A percentile compares a stretch with the other conserved stretches of the same genome.
phyloP scores from a whole-genome alignment of 164 flowering plant species.

The Macadamia tetraphylla region DNA sequence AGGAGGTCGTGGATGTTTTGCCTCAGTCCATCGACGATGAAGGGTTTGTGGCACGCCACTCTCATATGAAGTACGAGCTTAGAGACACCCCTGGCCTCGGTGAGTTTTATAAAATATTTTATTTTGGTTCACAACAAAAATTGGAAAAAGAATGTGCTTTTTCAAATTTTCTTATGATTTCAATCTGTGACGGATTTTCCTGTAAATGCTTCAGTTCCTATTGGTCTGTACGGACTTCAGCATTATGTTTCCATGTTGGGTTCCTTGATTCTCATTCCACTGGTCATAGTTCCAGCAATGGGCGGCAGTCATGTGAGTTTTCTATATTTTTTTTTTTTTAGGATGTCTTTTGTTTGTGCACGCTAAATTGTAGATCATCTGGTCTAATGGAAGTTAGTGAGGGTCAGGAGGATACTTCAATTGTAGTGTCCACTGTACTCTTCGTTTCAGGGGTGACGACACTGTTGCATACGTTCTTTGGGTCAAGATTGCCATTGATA shows the following conservation, averaged over 20 bases:
- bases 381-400: conserved; percentile 31
- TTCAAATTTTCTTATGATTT: background rate
- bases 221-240: conserved; percentile 87
- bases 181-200: background rate
- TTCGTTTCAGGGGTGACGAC: conserved; percentile 90
- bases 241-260: conserved; percentile 89
- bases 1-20: conserved; percentile 46
- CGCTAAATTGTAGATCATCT: conserved; percentile 8
- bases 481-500: conserved; percentile 88
- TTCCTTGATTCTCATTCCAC: conserved; percentile 85
- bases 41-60: conserved; percentile 46
- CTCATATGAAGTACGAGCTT: conserved; percentile 91
- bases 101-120: conserved; percentile 21
- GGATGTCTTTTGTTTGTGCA: background rate
- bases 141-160: background rate
- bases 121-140: background rate
- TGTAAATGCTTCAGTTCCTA: conserved; percentile 63
- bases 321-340: background rate
- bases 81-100: conserved; percentile 96
- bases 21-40: conserved; percentile 61
- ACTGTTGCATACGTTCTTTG: conserved; percentile 75
- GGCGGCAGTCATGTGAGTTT: conserved; percentile 79
- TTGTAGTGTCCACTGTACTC: conserved; percentile 87
- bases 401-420: conserved; percentile 84
- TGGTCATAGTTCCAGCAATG: conserved; percentile 97